Evolutionary conservation across 495 filamentous ascomycete species (phyloP), one percentile per base, ranked within the genome.

Genomic region (Jackrogersella minutella): DNA sequence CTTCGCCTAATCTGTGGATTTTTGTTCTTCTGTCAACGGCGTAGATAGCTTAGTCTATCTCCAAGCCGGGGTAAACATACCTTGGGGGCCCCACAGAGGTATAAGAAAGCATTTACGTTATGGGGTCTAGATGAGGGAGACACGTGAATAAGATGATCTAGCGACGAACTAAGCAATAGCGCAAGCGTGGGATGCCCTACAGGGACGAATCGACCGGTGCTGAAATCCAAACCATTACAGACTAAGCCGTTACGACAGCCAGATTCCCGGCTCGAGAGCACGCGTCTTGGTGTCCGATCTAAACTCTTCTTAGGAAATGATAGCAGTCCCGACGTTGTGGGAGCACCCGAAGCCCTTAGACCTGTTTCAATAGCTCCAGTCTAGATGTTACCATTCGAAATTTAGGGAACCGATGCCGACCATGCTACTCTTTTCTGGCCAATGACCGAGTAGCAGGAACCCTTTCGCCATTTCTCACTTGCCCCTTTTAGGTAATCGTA

Each of bases 1-100:
- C 44, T 62, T 55, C 40, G 54, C 26, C 33, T 54, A 68, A 68
- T 56, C 58, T 55, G 46, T 63, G 58, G 58, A 53, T 58, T 59
- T 59, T 16, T 11, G 26, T 58, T 22, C 19, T 36, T 51, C 14
- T 7, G 16, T n/a, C 37, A 34, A 22, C 30, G 11, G 13, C 24
- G 10, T 40, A 68, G 52, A 62, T 68, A 58, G 52, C 52, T 43
- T 24, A n/a, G 17, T 51, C 19, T n/a, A 49, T 49, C 47, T 54
- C 34, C 37, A 68, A 47, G 14, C 58, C 19, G 53, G 65, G 65
- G 58, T 59, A 55, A 21, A 63, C 36, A 63, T 50, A 58, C 47
- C 46, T 59, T 46, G 58, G 64, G 58, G 53, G 5, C 53, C 58
- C 58, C 47, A 47, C 49, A 21, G 22, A 46, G 14, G 3, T 51